Conservation (phyloP, 306 rosid genomes). For the Coriaria nepalensis region DNA sequence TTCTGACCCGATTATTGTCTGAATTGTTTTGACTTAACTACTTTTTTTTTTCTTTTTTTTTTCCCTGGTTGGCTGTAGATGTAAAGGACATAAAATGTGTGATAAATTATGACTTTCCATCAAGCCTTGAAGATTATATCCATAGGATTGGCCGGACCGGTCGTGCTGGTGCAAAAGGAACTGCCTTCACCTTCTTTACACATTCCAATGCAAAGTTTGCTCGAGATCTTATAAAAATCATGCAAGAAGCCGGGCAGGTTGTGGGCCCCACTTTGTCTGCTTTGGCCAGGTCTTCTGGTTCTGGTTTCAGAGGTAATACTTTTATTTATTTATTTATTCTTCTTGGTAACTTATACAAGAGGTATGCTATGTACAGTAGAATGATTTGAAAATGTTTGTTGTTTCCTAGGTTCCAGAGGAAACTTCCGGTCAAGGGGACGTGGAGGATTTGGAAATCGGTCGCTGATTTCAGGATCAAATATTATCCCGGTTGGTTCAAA, state of each 20-base stretch:
- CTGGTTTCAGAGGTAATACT: constrained; percentile 50
- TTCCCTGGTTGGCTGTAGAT: constrained; percentile 38
- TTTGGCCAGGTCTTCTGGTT: constrained; percentile 49
- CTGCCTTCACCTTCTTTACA: constrained; percentile 73
- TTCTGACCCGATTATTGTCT: constrained; percentile 1
- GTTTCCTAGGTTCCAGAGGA: constrained; percentile 46
- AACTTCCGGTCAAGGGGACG: constrained; percentile 67
- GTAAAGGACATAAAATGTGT: constrained; percentile 96
- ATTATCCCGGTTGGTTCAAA: constrained; percentile 49
- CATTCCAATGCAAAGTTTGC: constrained; percentile 61
- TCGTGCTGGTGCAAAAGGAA: constrained; percentile 97
- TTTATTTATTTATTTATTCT: constrained; percentile 4
- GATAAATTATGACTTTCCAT: constrained; percentile 87
- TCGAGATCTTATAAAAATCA: constrained; percentile 59
- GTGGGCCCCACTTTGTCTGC: constrained; percentile 51
- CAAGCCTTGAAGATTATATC: constrained; percentile 90
- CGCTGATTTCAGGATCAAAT: constrained; percentile 62
- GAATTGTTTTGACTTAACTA: constrained; percentile 15
- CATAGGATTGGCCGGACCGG: constrained; percentile 98
- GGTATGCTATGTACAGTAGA: too few species aligned
- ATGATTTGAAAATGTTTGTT: constrained; percentile 5
- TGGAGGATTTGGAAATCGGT: constrained; percentile 59
- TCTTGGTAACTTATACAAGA: too few species aligned
- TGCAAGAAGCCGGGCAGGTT: constrained; percentile 75
- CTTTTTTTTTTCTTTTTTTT: neutral